Evolutionary conservation across 2,329 filamentous ascomycete species (phyloP).

Genomic region (Emergomyces pasteurianus): DNA sequence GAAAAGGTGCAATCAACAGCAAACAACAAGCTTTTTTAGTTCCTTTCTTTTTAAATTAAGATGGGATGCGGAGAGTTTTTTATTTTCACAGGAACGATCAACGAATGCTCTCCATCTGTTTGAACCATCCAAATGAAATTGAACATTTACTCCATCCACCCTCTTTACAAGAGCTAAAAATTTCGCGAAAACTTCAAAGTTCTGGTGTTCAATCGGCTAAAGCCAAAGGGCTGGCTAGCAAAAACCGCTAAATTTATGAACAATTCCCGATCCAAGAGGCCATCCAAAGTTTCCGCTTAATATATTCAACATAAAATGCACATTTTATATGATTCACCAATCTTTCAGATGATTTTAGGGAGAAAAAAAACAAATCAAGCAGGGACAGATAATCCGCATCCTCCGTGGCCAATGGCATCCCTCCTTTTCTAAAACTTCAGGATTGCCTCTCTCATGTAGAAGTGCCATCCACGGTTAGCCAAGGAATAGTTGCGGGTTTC

Average conservation of each 20-base stretch:
- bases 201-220: not conserved
- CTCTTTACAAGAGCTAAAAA: too few species aligned
- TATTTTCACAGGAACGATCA: not conserved
- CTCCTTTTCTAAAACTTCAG: not conserved
- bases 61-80: not conserved
- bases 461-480: not conserved
- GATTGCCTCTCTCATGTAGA: too few species aligned
- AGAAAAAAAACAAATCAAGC: not conserved
- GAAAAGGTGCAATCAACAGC: not conserved
- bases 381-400: too few species aligned
- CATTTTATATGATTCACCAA: too few species aligned
- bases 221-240: not conserved
- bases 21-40: not conserved
- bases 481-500: not conserved
- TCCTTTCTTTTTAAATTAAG: not conserved
- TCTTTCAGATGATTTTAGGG: not conserved
- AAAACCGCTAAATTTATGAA: not conserved
- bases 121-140: too few species aligned
- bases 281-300: too few species aligned
- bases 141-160: too few species aligned
- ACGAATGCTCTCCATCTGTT: not conserved
- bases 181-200: not conserved
- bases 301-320: too few species aligned
- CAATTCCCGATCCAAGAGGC: too few species aligned
- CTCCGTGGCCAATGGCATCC: not conserved